Conservation (phyloP, 768 basidiomycete species). For the Russula sp. region DNA sequence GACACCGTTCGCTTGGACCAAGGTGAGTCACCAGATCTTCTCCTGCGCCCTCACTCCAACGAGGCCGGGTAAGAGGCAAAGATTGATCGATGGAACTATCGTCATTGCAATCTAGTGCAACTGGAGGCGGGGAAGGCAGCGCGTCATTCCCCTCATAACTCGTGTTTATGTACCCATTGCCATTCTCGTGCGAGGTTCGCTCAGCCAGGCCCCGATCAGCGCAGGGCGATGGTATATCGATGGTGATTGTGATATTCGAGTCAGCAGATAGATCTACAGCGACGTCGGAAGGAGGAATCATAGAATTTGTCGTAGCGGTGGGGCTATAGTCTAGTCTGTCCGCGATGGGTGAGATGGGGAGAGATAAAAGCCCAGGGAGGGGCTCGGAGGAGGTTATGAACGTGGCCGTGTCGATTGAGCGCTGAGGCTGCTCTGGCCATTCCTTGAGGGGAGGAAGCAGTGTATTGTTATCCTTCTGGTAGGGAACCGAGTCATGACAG, state of each 20-base stretch:
- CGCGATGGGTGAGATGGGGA: slow-evolving; percentile 49
- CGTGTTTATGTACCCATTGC: slow-evolving; percentile 38
- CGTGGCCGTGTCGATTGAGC: slow-evolving; percentile 26
- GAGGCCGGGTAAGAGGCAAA: slow-evolving; percentile 74
- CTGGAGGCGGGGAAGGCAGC: slow-evolving; percentile 59
- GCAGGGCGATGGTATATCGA: slow-evolving; percentile 26
- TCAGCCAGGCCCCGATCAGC: slow-evolving; percentile 38
- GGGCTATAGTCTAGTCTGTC: slow-evolving; percentile 38
- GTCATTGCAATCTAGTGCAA: slow-evolving; percentile 44
- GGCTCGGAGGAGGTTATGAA: slow-evolving; percentile 62
- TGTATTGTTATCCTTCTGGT: slow-evolving; percentile 52
- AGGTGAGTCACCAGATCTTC: slow-evolving; percentile 91
- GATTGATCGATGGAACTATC: slow-evolving; percentile 56
- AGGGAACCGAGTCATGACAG: slow-evolving; percentile 12
- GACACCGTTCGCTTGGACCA: slow-evolving; percentile 88
- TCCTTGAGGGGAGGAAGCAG: slow-evolving; percentile 60
- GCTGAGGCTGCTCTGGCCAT: slow-evolving; percentile 51
- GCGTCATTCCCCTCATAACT: slow-evolving; percentile 43
- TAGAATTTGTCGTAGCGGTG: slow-evolving; percentile 26
- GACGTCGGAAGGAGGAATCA: slow-evolving; percentile 31
- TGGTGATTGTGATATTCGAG: slow-evolving; percentile 16
- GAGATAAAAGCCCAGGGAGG: slow-evolving; percentile 58
- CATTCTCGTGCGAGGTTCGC: slow-evolving; percentile 42
- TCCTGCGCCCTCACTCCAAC: slow-evolving; percentile 93
- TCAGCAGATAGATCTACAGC: slow-evolving; percentile 25